phyloP scores from a whole-genome alignment of 345 rosid species.

The Camelina hispida region DNA sequence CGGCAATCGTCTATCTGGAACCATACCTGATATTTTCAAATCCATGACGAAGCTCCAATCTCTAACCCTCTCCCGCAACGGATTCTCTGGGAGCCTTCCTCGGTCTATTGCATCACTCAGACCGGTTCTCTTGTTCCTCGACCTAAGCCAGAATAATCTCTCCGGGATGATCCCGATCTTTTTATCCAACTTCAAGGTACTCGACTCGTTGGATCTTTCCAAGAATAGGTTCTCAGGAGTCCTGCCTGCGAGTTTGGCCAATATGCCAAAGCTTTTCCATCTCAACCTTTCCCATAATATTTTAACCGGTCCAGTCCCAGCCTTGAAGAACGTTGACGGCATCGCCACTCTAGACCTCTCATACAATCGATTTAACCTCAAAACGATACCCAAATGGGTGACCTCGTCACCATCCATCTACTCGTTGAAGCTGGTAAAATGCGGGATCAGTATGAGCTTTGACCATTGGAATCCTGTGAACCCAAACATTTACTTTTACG shows the following conservation, averaged over 20 bases:
- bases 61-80: slow-evolving; percentile 54
- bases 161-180: slow-evolving; percentile 61
- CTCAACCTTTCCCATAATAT: slow-evolving; percentile 66
- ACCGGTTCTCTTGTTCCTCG: slow-evolving; percentile 43
- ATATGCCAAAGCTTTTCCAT: slow-evolving; percentile 66
- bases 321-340: slow-evolving; percentile 56
- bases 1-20: slow-evolving; percentile 56
- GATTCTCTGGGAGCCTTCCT: slow-evolving; percentile 60
- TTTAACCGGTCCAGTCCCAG: slow-evolving; percentile 66
- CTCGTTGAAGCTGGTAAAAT: slow-evolving; percentile 66
- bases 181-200: slow-evolving; percentile 55
- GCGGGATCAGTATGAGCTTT: slow-evolving; percentile 63
- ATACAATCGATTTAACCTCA: slow-evolving; percentile 58
- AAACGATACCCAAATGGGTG: slow-evolving; percentile 68
- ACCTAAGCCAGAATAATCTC: slow-evolving; percentile 61
- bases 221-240: slow-evolving; percentile 51
- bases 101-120: slow-evolving; percentile 53
- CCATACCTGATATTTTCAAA: slow-evolving; percentile 59
- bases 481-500: slow-evolving; percentile 61
- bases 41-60: slow-evolving; percentile 49
- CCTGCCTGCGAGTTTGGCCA: slow-evolving; percentile 58
- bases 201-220: slow-evolving; percentile 65
- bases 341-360: slow-evolving; percentile 72
- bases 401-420: slow-evolving; percentile 63
- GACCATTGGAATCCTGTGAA: slow-evolving; percentile 57